Conservation (phyloP, 371 early-diverging fungal genomes). For the Haplosporangium sp. region DNA sequence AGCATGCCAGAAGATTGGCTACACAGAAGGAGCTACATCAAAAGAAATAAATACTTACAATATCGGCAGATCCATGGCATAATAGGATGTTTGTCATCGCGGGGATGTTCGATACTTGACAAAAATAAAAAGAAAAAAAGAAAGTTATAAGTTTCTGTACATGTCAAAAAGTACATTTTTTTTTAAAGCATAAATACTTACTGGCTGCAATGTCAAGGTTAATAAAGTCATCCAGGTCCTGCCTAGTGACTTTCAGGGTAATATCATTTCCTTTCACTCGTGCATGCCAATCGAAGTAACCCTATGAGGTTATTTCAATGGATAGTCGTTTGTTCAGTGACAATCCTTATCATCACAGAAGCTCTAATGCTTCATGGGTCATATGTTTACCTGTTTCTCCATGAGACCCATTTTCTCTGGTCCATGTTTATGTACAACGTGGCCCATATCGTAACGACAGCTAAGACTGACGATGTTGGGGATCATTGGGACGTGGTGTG, state of each 20-base stretch:
- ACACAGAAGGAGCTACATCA: background rate
- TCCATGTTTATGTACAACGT: slow-evolving; percentile 42
- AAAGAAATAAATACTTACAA: slow-evolving; percentile 43
- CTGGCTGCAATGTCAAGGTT: slow-evolving; percentile 47
- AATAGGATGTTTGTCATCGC: slow-evolving; percentile 67
- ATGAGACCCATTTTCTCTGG: slow-evolving; percentile 38
- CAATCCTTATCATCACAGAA: background rate
- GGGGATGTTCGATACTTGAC: slow-evolving; percentile 64
- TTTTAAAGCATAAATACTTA: slow-evolving; percentile 5
- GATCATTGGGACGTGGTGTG: slow-evolving; percentile 47
- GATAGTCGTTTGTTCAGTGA: background rate
- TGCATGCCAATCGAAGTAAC: slow-evolving; percentile 54
- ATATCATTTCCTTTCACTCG: slow-evolving; percentile 41
- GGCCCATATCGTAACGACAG: slow-evolving; percentile 67
- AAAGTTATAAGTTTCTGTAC: too few relatives aligned
- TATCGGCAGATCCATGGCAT: slow-evolving; percentile 68
- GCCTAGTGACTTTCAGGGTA: slow-evolving; percentile 38
- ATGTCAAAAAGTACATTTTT: too few relatives aligned
- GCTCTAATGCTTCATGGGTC: background rate
- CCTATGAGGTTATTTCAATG: slow-evolving; percentile 7
- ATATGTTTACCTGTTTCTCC: slow-evolving; percentile 36
- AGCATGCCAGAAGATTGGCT: too few relatives aligned
- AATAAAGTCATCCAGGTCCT: slow-evolving; percentile 48
- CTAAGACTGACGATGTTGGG: slow-evolving; percentile 63
- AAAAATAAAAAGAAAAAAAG: slow-evolving; percentile 12